Evolutionary conservation across 495 filamentous ascomycete genomes (phyloP), one percentile per base, ranked within the genome.

Genomic region (Daldinia vernicosa): DNA sequence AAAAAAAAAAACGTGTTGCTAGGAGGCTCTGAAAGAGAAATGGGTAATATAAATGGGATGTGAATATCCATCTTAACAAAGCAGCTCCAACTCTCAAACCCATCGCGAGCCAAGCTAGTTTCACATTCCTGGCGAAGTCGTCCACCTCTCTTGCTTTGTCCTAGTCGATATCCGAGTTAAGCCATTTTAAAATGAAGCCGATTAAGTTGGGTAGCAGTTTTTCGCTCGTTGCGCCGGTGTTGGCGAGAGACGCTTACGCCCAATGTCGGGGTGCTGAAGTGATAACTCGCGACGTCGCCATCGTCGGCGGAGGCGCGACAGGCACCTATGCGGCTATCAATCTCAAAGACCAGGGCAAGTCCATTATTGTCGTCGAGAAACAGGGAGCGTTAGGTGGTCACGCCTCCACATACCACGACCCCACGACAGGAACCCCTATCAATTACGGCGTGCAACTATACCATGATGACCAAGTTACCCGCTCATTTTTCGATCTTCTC

Each of bases 271-370:
- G 37, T 4, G 65, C 65, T 27, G 70, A 72, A 50, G 55, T 68
- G 24, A 68, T 72, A 32, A 74, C 60, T 45, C 71, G 67, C 17
- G 82, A 86, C 66, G 78, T 86, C 15, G 77, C 69, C 40, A 80
- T 86, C 56, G 78, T 86, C 27, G 85, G 84, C 7, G 84, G 85
- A 33, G 85, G 85, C 12, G 70, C 83, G 0, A 67, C 79, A 9
- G 85, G 84, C 12, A 85, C 81, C 1, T 85, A 84, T 65, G 77
- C 83, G 15, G 83, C 85, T 3, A 77, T 86, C 15, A 70, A 76
- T 14, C 77, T 87, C 2, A 77, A 76, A 24, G 77, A 85, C 40
- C 32, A 70, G 51, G 77, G 77, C n/a, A 77, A 82, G 33, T 80
- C 71, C n/a, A 72, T 85, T 19, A 77, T 80, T 6, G 56, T 86